These are phyloP conservation scores for Metroxylon sagu DNA, from an alignment of 176 grass and related monocot species.

Conservation along the genomic window DNA sequence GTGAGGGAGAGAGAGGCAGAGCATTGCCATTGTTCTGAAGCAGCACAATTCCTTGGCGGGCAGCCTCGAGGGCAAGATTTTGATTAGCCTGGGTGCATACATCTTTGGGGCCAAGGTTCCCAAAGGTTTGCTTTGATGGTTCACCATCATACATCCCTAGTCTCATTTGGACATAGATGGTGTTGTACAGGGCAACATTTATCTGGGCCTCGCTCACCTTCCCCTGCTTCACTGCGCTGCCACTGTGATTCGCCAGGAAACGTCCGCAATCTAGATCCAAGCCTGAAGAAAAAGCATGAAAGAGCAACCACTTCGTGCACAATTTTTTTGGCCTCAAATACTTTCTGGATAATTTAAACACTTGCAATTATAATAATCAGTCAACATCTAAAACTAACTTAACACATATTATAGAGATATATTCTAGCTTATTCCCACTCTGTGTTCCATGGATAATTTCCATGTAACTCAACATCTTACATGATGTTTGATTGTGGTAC, in stretches of 20 bases:
- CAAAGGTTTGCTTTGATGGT: constrained; percentile 34
- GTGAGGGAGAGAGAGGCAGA: constrained; percentile 28
- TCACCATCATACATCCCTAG: constrained; percentile 83
- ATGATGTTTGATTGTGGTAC: too few relatives aligned
- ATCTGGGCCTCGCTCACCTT: constrained; percentile 47
- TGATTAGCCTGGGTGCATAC: constrained; percentile 52
- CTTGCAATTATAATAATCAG: too few relatives aligned
- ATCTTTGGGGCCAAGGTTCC: constrained; percentile 36
- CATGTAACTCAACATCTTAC: too few relatives aligned
- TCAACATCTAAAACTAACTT: too few relatives aligned
- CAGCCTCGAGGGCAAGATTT: constrained; percentile 57
- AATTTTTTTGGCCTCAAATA: neutral
- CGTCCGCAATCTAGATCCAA: constrained; percentile 78
- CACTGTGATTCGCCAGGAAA: constrained; percentile 51
- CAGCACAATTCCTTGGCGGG: constrained; percentile 50
- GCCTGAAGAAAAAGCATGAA: constrained; percentile 14
- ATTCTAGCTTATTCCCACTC: too few relatives aligned
- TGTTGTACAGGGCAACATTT: constrained; percentile 50
- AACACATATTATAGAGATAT: too few relatives aligned
- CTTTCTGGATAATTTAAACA: neutral
- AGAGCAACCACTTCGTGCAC: neutral
- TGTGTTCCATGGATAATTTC: too few relatives aligned
- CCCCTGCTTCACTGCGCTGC: constrained; percentile 16
- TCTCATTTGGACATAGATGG: constrained; percentile 64
- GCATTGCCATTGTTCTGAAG: constrained; percentile 38